Evolutionary conservation across 176 grass and related monocot species (phyloP), one percentile per base, ranked within the genome.

Genomic region (Oryza brachyantha): DNA sequence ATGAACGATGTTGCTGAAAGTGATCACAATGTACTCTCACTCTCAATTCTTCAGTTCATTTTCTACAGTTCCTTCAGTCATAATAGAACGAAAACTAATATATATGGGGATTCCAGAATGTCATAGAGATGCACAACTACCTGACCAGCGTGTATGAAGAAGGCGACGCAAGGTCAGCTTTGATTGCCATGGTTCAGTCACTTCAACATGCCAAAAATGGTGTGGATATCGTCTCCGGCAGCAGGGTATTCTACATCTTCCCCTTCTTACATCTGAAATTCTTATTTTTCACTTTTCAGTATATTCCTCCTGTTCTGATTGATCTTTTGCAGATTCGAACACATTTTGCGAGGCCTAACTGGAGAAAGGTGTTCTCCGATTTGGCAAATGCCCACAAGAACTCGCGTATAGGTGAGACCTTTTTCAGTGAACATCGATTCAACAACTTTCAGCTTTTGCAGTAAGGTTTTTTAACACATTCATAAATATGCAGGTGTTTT

Each of bases 61-160:
- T 87, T 82, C 37, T 3, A 61, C 79, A 61, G 25, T 16, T 55
- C 41, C 50, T 42, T 70, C 24, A 13, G 29, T 36, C 5, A 48
- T 41, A 81, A 41, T 29, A 72, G 13, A 66, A 81, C 59, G 25
- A 82, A 81, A 71, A 55, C 46, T 75, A 8, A 84, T 84, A 39
- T 84, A 39, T 73, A 70, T 86, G 64, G 69, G 39, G 84, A 79
- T 80, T 89, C 81, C 82, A 99, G 96, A 86, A 96, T 86, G 68
- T 89, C 40, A 96, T 99, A 75, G 96, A 99, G 81, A 99, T 99
- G 92, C 96, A 99, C 83, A 93, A 99, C 79, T 96, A 99, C 76
- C 93, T 99, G 52, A 96, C 96, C 38, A 99, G 96, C 55, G 96
- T 99, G 61, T 99, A 99, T 61, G 96, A 99, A 89, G 96, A 99